Percentiles rank a stretch among this genome's conserved stretches.
Evolutionary conservation across 169 alveolate genomes (phyloP).

Genomic region (Cyclospora cayetanensis): DNA sequence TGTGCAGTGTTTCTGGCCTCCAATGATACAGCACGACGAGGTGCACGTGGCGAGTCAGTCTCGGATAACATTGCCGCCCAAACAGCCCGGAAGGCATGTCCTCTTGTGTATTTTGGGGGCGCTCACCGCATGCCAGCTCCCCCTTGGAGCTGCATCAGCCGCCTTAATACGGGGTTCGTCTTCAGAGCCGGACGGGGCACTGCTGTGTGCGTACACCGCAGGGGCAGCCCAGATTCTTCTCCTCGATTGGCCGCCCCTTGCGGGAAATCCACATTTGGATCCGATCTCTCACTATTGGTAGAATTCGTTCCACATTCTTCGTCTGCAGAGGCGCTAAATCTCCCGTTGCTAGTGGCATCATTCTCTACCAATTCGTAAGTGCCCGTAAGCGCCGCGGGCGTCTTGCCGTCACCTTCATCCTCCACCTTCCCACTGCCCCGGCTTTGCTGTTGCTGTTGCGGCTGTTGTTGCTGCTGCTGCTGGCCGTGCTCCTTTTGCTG

Average conservation of each 20-base stretch:
- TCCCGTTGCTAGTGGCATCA: neutral
- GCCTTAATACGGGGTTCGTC: slow-evolving; percentile 35
- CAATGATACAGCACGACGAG: too few species aligned
- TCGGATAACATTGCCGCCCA: too few species aligned
- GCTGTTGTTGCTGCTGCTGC: neutral
- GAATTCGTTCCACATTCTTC: neutral
- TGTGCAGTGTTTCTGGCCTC: too few species aligned
- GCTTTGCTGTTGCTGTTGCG: neutral
- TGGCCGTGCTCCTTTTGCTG: neutral
- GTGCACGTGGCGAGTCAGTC: too few species aligned
- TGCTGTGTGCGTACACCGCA: slow-evolving; percentile 17
- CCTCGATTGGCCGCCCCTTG: neutral
- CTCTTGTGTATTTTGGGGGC: too few species aligned
- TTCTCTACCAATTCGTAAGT: too few species aligned
- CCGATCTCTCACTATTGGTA: neutral
- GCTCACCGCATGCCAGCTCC: neutral
- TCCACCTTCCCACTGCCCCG: neutral
- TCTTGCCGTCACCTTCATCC: neutral
- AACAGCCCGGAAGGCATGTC: too few species aligned
- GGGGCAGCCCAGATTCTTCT: neutral
- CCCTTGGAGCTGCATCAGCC: slow-evolving; percentile 18
- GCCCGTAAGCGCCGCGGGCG: neutral
- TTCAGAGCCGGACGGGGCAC: slow-evolving; percentile 18
- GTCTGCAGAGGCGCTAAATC: neutral
- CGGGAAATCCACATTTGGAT: neutral